phyloP scores from a whole-genome alignment of 1,139 yeast genomes.

The Scheffersomyces segobiensis region DNA sequence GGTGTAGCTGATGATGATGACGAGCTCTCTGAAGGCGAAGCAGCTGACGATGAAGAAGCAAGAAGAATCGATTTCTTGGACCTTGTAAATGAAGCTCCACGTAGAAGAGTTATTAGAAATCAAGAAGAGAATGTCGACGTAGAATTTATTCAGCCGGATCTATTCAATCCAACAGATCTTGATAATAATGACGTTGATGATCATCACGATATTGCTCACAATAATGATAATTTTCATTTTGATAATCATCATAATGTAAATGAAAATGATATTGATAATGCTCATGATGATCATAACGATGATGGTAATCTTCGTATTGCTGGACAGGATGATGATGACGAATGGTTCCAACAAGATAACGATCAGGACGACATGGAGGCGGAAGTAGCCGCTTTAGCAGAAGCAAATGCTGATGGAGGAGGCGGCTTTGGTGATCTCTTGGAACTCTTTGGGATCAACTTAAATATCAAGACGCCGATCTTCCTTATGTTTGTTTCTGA shows the following conservation, averaged over 20 bases:
- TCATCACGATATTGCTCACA: neutral
- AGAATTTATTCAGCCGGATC: slow-evolving; percentile 1
- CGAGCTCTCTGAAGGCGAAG: slow-evolving; percentile 2
- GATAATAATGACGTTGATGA: neutral
- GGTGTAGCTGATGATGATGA: slow-evolving; percentile 4
- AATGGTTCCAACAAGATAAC: neutral
- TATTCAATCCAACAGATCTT: slow-evolving; percentile 2
- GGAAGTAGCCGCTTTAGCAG: slow-evolving; percentile 9
- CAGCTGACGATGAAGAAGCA: slow-evolving; percentile 6
- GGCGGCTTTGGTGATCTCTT: slow-evolving; percentile 22
- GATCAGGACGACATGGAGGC: slow-evolving; percentile 12
- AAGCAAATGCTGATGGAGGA: slow-evolving; percentile 8
- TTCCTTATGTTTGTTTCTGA: slow-evolving; percentile 40
- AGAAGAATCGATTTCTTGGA: neutral
- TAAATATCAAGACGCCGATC: slow-evolving; percentile 38
- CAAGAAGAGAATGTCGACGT: slow-evolving; percentile 1
- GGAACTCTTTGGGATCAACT: slow-evolving; percentile 37
- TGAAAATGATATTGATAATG: slow-evolving; percentile 4
- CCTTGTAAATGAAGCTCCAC: slow-evolving; percentile 1
- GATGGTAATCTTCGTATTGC: neutral
- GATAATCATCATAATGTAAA: slow-evolving; percentile 4
- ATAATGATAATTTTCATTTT: slow-evolving; percentile 2
- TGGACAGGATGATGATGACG: neutral
- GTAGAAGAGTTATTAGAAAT: slow-evolving; percentile 4
- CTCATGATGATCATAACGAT: slow-evolving; percentile 9